Conservation (phyloP, 2,329 filamentous ascomycete species). For the Westerdykella sp. region DNA sequence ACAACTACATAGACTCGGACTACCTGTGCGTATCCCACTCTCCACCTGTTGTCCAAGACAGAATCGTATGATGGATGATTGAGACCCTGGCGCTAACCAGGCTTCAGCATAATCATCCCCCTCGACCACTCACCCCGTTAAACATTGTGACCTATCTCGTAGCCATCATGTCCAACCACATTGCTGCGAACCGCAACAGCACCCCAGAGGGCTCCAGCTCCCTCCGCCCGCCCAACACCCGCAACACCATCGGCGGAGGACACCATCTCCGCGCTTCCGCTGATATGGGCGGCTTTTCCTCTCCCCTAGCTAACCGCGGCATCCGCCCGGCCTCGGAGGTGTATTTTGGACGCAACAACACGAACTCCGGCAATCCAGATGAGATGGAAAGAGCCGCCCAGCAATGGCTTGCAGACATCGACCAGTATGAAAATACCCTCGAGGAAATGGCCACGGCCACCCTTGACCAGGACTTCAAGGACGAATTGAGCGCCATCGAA, state of each 20-base stretch:
- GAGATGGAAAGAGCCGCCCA: slow-evolving; percentile 93
- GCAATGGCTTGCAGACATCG: slow-evolving; percentile 98
- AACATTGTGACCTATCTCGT: neutral
- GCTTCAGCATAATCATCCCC: slow-evolving; percentile 13
- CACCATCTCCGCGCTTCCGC: slow-evolving; percentile 91
- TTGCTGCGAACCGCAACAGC: slow-evolving; percentile 78
- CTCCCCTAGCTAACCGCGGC: slow-evolving; percentile 62
- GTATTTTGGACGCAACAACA: slow-evolving; percentile 69
- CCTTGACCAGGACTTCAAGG: slow-evolving; percentile 99
- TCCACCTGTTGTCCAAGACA: neutral
- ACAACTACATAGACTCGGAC: neutral
- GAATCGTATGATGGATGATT: no score
- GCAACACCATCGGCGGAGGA: slow-evolving; percentile 66
- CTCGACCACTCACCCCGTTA: slow-evolving; percentile 1
- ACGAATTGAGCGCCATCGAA: slow-evolving; percentile 96
- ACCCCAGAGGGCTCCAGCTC: slow-evolving; percentile 85
- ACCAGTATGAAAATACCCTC: slow-evolving; percentile 96
- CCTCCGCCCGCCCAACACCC: slow-evolving; percentile 74
- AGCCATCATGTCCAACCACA: slow-evolving; percentile 44
- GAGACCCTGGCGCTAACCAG: slow-evolving; percentile 4
- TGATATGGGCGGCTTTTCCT: slow-evolving; percentile 83
- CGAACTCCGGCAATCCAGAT: slow-evolving; percentile 62
- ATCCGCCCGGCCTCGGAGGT: slow-evolving; percentile 95
- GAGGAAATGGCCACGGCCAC: slow-evolving; percentile 99
- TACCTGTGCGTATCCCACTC: no score